Percentiles rank a stretch among this genome's conserved stretches.
Evolutionary conservation across 441 rosid genomes (phyloP).

Genomic region (Brassica hybrid): DNA sequence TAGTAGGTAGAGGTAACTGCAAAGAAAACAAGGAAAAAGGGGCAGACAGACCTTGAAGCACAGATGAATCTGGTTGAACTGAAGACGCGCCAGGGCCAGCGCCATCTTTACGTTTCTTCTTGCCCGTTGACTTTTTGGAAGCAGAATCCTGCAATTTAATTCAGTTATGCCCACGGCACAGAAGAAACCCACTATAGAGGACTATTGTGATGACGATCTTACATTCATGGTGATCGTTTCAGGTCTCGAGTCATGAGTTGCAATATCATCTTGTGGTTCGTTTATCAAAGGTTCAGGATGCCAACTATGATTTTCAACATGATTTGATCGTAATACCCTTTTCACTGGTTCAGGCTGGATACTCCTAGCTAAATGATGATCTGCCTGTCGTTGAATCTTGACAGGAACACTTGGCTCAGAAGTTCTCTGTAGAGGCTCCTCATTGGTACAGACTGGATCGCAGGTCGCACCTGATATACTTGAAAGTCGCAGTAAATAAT

Average conservation of each 20-base stretch:
- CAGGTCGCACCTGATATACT: conserved; percentile 76
- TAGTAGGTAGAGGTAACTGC: conserved; percentile 28
- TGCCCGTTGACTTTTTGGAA: conserved; percentile 67
- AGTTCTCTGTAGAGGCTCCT: conserved; percentile 56
- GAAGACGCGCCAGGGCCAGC: conserved; percentile 41
- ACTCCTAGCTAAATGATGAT: conserved; percentile 32
- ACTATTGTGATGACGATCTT: conserved; percentile 44
- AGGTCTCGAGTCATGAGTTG: conserved; percentile 50
- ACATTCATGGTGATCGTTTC: conserved; percentile 54
- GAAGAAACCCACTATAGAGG: conserved; percentile 30
- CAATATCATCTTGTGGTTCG: conserved; percentile 55
- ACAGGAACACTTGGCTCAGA: conserved; percentile 38
- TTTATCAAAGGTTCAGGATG: conserved; percentile 43
- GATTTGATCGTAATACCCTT: conserved; percentile 37
- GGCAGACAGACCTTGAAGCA: conserved; percentile 70
- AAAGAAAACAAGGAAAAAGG: conserved; percentile 29
- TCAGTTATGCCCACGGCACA: conserved; percentile 36
- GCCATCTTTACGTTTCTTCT: conserved; percentile 61
- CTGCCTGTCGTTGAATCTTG: conserved; percentile 31
- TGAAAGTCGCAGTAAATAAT: conserved; percentile 69
- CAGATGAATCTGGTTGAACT: conserved; percentile 64
- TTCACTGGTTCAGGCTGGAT: conserved; percentile 37
- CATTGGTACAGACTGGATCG: conserved; percentile 56
- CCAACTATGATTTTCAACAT: conserved; percentile 35
- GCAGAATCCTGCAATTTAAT: conserved; percentile 70